These are phyloP conservation scores for Candida dubliniensis DNA, from an alignment of 1,139 yeast species.

Conservation along the genomic window DNA sequence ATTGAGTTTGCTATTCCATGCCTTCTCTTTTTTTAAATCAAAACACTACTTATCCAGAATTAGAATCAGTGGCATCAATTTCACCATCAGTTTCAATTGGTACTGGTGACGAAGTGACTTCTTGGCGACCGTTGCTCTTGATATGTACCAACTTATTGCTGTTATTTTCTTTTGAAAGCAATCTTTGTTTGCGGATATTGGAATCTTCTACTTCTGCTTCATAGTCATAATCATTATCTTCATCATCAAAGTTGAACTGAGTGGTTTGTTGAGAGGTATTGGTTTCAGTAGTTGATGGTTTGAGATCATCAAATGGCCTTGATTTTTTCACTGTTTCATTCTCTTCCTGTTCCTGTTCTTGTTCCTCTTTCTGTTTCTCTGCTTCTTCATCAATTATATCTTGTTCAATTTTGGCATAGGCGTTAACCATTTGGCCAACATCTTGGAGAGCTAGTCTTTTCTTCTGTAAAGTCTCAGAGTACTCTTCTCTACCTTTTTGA, in stretches of 20 bases:
- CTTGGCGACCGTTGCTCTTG: constrained; percentile 24
- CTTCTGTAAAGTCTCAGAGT: constrained; percentile 15
- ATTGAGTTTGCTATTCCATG: too few relatives aligned
- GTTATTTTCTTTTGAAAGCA: constrained; percentile 31
- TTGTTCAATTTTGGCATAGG: constrained; percentile 2
- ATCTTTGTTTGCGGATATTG: constrained; percentile 35
- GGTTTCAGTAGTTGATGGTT: neutral
- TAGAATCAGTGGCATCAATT: constrained; percentile 40
- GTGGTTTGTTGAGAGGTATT: neutral
- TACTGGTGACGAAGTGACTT: constrained; percentile 22
- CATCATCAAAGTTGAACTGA: constrained; percentile 17
- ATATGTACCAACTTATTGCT: constrained; percentile 27
- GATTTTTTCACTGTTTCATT: constrained; percentile 5
- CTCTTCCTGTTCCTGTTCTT: constrained; percentile 9
- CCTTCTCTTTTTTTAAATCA: neutral
- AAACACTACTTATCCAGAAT: constrained; percentile 34
- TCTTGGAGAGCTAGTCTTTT: constrained; percentile 1
- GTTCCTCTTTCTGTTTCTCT: constrained; percentile 9
- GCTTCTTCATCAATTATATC: constrained; percentile 11
- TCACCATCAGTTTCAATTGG: constrained; percentile 14
- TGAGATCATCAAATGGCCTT: constrained; percentile 5
- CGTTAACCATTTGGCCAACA: constrained; percentile 1
- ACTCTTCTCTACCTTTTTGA: constrained; percentile 23
- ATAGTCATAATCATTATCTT: constrained; percentile 17
- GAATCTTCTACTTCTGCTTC: constrained; percentile 19